Percentiles rank a stretch among this genome's conserved stretches.
These are phyloP conservation scores for Trichoderma asperellum DNA, from an alignment of 2,329 filamentous ascomycete genomes.

Conservation along the genomic window DNA sequence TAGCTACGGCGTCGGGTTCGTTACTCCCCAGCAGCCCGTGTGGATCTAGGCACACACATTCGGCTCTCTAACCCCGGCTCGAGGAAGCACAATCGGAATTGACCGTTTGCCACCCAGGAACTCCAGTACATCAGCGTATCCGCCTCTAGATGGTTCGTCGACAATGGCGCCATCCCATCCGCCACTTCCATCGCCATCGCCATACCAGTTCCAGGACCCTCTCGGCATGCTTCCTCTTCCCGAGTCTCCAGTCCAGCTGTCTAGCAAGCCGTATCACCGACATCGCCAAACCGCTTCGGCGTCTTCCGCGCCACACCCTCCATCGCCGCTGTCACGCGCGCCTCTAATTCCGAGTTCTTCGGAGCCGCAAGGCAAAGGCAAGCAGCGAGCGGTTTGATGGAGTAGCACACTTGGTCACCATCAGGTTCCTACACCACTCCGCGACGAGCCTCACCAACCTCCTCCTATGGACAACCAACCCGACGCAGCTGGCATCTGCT, in stretches of 20 bases:
- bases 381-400: constrained; percentile 40
- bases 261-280: constrained; percentile 42
- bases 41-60: constrained; percentile 58
- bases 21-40: constrained; percentile 65
- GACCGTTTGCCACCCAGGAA: constrained; percentile 58
- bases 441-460: not conserved
- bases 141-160: constrained; percentile 49
- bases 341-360: constrained; percentile 37
- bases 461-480: constrained; percentile 33
- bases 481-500: constrained; percentile 28
- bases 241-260: constrained; percentile 49
- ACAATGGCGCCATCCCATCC: constrained; percentile 44
- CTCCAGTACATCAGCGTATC: constrained; percentile 51
- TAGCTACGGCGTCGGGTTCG: constrained; percentile 58
- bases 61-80: constrained; percentile 38
- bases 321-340: constrained; percentile 43
- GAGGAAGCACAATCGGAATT: constrained; percentile 54
- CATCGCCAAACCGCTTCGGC: constrained; percentile 46
- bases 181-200: constrained; percentile 51
- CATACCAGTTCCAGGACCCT: constrained; percentile 50
- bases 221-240: constrained; percentile 51
- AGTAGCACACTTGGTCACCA: not conserved
- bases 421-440: not conserved
- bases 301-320: constrained; percentile 43
- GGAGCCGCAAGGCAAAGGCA: constrained; percentile 37